A percentile compares a stretch with the other conserved stretches of the same genome.
phyloP scores from a whole-genome alignment of 148 eudicot species.

The Simmondsia chinensis region DNA sequence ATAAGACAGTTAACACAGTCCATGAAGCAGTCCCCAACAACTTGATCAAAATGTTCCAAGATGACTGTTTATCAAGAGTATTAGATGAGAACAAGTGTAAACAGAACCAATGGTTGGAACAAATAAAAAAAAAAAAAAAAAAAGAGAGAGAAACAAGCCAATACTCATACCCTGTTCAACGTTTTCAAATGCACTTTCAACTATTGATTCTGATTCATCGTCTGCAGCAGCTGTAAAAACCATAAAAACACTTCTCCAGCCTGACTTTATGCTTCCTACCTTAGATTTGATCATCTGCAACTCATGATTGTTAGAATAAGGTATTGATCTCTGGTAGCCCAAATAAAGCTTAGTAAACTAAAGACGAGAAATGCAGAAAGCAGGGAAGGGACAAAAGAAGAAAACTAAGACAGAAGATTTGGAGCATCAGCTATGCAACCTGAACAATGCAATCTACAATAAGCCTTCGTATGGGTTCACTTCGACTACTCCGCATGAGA shows the following conservation, averaged over 20 bases:
- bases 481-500: constrained; percentile 86
- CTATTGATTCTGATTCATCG: constrained; percentile 89
- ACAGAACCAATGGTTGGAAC: background rate
- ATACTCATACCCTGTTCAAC: constrained; percentile 83
- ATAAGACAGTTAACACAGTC: constrained; percentile 98
- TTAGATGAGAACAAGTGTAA: constrained; percentile 11
- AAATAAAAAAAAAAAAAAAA: constrained; percentile 4
- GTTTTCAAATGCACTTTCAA: constrained; percentile 98
- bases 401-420: background rate
- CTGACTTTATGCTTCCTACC: constrained; percentile 97
- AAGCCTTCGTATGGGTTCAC: constrained; percentile 75
- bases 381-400: constrained; percentile 1
- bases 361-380: no score
- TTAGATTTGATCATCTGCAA: constrained; percentile 94
- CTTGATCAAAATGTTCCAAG: constrained; percentile 98
- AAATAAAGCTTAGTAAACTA: no score
- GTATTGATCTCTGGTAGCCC: no score
- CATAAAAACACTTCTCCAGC: constrained; percentile 99
- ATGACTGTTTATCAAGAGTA: constrained; percentile 46
- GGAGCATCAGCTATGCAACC: constrained; percentile 20
- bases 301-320: no score
- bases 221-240: constrained; percentile 98
- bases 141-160: no score
- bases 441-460: constrained; percentile 99
- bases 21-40: constrained; percentile 98